Evolutionary conservation across 1,139 yeast species (phyloP).

Genomic region (Yamadazyma songkhlaensis): DNA sequence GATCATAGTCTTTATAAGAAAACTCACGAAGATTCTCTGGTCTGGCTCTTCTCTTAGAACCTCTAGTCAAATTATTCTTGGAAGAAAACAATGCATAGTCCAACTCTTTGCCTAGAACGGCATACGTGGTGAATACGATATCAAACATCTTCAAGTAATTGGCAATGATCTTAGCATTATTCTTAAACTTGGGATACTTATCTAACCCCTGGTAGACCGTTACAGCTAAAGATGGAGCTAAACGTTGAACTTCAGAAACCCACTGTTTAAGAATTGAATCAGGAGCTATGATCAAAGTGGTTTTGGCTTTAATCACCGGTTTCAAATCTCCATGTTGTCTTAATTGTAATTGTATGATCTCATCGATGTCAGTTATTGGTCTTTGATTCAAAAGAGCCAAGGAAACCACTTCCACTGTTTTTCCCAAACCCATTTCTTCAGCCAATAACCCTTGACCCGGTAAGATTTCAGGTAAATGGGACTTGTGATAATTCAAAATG

Average conservation of each 20-base stretch:
- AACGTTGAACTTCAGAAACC: slow-evolving; percentile 65
- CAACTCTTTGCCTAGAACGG: slow-evolving; percentile 67
- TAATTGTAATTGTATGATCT: slow-evolving; percentile 33
- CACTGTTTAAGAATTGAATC: slow-evolving; percentile 80
- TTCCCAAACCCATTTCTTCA: slow-evolving; percentile 97
- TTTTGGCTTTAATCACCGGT: slow-evolving; percentile 51
- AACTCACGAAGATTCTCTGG: slow-evolving; percentile 10
- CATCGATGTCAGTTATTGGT: slow-evolving; percentile 41
- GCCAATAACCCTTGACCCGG: slow-evolving; percentile 72
- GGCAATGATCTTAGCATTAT: slow-evolving; percentile 43
- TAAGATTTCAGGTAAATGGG: slow-evolving; percentile 13
- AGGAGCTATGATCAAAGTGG: slow-evolving; percentile 85
- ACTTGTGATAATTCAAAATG: slow-evolving; percentile 20
- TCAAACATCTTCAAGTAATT: slow-evolving; percentile 57
- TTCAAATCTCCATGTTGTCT: slow-evolving; percentile 35
- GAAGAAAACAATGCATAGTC: slow-evolving; percentile 77
- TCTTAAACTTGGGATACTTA: slow-evolving; percentile 43
- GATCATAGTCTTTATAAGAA: not conserved
- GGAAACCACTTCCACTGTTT: slow-evolving; percentile 80
- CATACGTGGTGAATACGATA: slow-evolving; percentile 79
- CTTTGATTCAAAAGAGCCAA: slow-evolving; percentile 59
- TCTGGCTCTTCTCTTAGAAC: slow-evolving; percentile 17
- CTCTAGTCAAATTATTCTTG: slow-evolving; percentile 52
- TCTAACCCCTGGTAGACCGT: slow-evolving; percentile 63
- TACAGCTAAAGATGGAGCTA: slow-evolving; percentile 57